Conservation (phyloP, 2,329 filamentous ascomycete species). For the Calonectria fujianensis region DNA sequence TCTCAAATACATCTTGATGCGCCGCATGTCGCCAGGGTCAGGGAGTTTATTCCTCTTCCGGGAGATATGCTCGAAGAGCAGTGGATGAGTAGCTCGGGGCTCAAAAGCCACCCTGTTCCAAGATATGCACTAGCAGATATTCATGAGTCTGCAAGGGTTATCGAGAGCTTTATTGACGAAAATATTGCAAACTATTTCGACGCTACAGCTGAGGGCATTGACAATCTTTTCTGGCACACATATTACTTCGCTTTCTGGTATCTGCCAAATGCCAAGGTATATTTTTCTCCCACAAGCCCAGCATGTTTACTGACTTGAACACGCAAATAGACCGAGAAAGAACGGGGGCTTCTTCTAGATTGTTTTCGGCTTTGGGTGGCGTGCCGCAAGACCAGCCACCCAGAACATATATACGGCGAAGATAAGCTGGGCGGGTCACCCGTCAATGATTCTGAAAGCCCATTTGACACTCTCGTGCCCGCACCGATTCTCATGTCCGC, state of each 20-base stretch:
- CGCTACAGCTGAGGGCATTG: neutral
- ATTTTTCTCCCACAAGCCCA: neutral
- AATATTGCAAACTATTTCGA: neutral
- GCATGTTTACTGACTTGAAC: neutral
- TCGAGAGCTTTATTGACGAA: neutral
- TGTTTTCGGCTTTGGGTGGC: neutral
- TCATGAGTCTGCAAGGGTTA: neutral
- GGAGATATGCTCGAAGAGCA: slow-evolving; percentile 24
- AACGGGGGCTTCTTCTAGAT: neutral
- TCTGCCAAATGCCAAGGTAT: neutral
- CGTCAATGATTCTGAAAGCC: neutral
- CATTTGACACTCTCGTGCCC: neutral
- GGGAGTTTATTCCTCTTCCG: slow-evolving; percentile 10
- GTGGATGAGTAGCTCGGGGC: slow-evolving; percentile 13
- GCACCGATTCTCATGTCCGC: neutral
- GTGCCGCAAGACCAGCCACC: neutral
- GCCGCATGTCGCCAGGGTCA: slow-evolving; percentile 2
- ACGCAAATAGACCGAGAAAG: neutral
- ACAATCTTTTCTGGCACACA: slow-evolving; percentile 12
- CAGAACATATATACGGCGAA: neutral
- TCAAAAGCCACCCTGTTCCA: neutral
- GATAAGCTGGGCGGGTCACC: neutral
- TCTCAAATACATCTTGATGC: slow-evolving; percentile 21
- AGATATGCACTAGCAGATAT: slow-evolving; percentile 26
- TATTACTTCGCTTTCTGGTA: slow-evolving; percentile 1